Evolutionary conservation across 495 filamentous ascomycete genomes (phyloP).

Genomic region (Parmelia sp.): DNA sequence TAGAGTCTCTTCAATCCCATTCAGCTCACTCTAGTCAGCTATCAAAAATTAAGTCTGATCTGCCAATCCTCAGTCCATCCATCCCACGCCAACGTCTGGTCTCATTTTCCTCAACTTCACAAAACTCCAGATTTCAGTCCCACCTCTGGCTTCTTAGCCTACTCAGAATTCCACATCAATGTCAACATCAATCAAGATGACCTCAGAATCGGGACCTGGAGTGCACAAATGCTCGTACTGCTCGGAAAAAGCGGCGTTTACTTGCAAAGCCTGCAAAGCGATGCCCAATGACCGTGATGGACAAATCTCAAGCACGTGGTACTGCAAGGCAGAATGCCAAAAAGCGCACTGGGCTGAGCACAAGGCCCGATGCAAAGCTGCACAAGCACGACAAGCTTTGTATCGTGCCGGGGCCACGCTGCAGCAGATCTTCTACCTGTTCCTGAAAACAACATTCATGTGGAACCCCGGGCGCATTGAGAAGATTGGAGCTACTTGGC

Average conservation of each 20-base stretch:
- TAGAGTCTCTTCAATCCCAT: no score
- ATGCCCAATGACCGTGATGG: not conserved
- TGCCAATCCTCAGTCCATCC: not conserved
- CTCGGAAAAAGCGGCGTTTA: not conserved
- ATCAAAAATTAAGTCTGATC: not conserved
- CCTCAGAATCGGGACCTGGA: no score
- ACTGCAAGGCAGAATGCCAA: slow-evolving; percentile 15
- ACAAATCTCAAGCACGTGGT: not conserved
- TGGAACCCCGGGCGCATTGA: not conserved
- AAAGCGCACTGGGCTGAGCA: slow-evolving; percentile 11
- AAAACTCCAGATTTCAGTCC: not conserved
- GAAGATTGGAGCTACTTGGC: not conserved
- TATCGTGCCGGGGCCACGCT: slow-evolving; percentile 9
- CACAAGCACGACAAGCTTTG: slow-evolving; percentile 1
- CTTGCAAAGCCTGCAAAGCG: not conserved
- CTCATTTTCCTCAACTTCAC: not conserved
- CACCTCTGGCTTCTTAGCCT: not conserved
- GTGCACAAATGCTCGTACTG: not conserved
- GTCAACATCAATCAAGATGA: not conserved
- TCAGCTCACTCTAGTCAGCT: not conserved
- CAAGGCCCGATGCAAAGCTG: slow-evolving; percentile 13
- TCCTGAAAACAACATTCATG: not conserved
- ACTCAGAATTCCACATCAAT: not conserved
- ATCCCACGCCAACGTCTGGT: no score
- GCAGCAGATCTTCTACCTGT: slow-evolving; percentile 4